A percentile compares a stretch with the other conserved stretches of the same genome.
phyloP scores from a whole-genome alignment of 768 basidiomycete species.

The Melanogaster broomeanus region DNA sequence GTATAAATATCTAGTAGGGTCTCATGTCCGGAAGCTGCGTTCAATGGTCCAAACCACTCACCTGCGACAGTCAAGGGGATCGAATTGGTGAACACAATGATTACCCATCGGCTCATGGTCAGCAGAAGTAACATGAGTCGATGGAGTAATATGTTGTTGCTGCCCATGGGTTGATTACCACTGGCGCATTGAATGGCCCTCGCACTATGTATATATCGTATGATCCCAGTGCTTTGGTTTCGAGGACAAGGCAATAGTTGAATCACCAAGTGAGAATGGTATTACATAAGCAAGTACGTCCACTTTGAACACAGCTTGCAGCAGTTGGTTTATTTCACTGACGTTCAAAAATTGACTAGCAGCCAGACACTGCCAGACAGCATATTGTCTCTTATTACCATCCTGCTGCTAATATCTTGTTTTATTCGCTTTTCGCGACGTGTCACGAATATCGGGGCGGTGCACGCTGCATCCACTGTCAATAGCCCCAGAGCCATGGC shows the following conservation, averaged over 20 bases:
- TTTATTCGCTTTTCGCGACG: conserved; percentile 13
- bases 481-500: conserved; percentile 16
- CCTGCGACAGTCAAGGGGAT: not conserved
- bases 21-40: no score
- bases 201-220: no score
- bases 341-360: not conserved
- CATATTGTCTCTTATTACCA: conserved; percentile 20
- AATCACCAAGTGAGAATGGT: not conserved
- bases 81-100: no score
- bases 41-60: not conserved
- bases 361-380: not conserved
- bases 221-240: not conserved
- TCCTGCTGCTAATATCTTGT: conserved; percentile 24
- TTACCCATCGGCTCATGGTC: no score
- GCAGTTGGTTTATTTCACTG: no score
- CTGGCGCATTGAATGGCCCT: no score
- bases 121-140: no score
- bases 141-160: no score
- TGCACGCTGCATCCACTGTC: conserved; percentile 18
- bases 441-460: conserved; percentile 20
- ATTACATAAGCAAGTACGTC: conserved; percentile 1
- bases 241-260: not conserved
- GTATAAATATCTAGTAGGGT: not conserved
- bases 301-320: no score
- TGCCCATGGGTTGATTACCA: no score